Percentiles rank a stretch among this genome's conserved stretches.
These are phyloP conservation scores for Suhomyces guaymorum DNA, from an alignment of 1,139 yeast species.

Conservation along the genomic window DNA sequence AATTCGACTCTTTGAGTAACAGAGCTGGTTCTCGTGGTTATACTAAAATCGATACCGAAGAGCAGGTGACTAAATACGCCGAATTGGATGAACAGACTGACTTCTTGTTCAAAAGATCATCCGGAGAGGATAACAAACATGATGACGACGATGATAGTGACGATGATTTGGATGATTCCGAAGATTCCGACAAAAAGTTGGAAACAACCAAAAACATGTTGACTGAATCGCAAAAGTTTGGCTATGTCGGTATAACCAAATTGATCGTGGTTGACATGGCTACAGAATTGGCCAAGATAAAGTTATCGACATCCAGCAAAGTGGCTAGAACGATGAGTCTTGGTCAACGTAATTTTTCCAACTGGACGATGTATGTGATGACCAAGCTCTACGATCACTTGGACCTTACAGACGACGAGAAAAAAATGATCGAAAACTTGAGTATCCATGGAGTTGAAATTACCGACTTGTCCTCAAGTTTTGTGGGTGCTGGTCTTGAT, in stretches of 20 bases:
- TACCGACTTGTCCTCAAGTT: slow-evolving; percentile 63
- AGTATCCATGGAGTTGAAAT: slow-evolving; percentile 82
- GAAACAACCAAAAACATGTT: slow-evolving; percentile 80
- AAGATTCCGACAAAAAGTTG: slow-evolving; percentile 61
- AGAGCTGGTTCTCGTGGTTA: slow-evolving; percentile 55
- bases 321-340: slow-evolving; percentile 60
- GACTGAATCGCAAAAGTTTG: slow-evolving; percentile 82
- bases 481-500: slow-evolving; percentile 32
- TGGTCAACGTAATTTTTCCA: slow-evolving; percentile 79
- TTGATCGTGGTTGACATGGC: slow-evolving; percentile 81
- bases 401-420: slow-evolving; percentile 71
- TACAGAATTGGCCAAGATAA: slow-evolving; percentile 64
- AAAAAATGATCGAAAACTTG: slow-evolving; percentile 82
- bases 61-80: slow-evolving; percentile 76
- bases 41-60: slow-evolving; percentile 86
- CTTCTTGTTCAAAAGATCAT: slow-evolving; percentile 60
- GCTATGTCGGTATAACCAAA: slow-evolving; percentile 84
- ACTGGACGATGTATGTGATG: slow-evolving; percentile 81
- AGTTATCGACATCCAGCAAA: slow-evolving; percentile 51
- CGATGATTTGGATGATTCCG: slow-evolving; percentile 22
- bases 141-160: slow-evolving; percentile 12
- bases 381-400: slow-evolving; percentile 78
- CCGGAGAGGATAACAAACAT: slow-evolving; percentile 4
- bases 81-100: slow-evolving; percentile 81
- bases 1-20: slow-evolving; percentile 26